Base-by-base conservation (phyloP, 306 rosid genomes). In the Fragaria vesca region DNA sequence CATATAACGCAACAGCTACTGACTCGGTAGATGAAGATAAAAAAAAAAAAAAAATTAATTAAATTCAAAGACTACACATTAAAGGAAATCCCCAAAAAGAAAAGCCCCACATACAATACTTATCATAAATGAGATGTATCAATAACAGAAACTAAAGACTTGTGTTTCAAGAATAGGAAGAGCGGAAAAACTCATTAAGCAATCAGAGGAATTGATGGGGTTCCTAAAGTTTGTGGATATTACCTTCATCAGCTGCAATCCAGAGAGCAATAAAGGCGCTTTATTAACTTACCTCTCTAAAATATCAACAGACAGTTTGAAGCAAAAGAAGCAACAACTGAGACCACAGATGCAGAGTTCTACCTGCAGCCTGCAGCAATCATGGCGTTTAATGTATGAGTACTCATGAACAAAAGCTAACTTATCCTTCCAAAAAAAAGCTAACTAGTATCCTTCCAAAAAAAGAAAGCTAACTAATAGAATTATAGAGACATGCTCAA, bases 171-270 rank as follows among this genome's bases (percentile, higher is more conserved):
- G 32, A 72, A 52, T 24, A 51, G 42, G 6, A 26, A 38, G 17
- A 54, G 21, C n/a, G 13, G 17, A 55, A 34, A 60, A 38, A 17
- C 50, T 68, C 66, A 60, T 36, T 8, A 12, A 58, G 26, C 10
- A 11, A 32, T 60, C 46, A n/a, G 28, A 58, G 52, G 76, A 55
- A 43, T 1, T n/a, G 26, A 40, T 46, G 38, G 28, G 8, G 21
- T 72, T 20, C 26, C 11, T 12, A 61, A 38, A 50, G 76, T 71
- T 32, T 47, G 48, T 47, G 62, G 46, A 66, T 28, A 34, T 32
- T 76, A 77, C 84, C 84, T 81, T 76, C 52, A 43, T 63, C 34
- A 18, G 3, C 38, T 4, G 72, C 47, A 30, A 69, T 50, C 76
- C 13, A n/a, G 48, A 81, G 20, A 5, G 67, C 16, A 26, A 46